phyloP scores from a whole-genome alignment of 2,329 filamentous ascomycete species.

The Sarocladium strictum region DNA sequence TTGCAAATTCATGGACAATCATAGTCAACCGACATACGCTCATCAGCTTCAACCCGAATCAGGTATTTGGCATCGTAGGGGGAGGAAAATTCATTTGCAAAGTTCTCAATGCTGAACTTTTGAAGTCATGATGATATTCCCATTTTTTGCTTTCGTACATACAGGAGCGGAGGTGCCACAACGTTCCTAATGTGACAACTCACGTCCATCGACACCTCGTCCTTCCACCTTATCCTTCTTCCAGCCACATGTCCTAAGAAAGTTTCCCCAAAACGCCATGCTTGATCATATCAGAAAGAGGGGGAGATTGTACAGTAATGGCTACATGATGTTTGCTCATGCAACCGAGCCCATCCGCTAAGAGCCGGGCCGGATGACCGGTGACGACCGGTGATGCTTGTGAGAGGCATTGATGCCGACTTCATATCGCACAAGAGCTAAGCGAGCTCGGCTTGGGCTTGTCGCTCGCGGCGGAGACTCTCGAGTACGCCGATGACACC shows the following conservation, averaged over 20 bases:
- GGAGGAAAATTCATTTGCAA: neutral
- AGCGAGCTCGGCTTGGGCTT: constrained; percentile 12
- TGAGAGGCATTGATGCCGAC: no score
- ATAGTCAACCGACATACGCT: neutral
- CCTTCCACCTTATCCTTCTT: neutral
- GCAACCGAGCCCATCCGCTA: neutral
- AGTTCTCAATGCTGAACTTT: no score
- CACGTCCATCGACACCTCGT: neutral
- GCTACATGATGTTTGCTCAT: neutral
- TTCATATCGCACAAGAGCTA: no score
- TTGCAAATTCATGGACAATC: neutral
- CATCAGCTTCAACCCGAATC: neutral
- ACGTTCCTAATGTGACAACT: neutral
- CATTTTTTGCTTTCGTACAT: constrained; percentile 1
- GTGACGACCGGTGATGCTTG: neutral
- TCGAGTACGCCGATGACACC: constrained; percentile 54
- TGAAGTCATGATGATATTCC: neutral
- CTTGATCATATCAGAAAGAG: constrained; percentile 2
- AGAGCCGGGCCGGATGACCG: neutral
- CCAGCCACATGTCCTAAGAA: neutral
- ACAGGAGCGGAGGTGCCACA: constrained; percentile 9
- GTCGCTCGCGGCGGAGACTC: constrained; percentile 41
- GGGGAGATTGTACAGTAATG: constrained; percentile 6
- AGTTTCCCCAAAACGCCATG: constrained; percentile 6
- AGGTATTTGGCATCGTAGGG: no score